These are phyloP conservation scores for Ganoderma lingzhi DNA, from an alignment of 1,284 basidiomycete species.

Conservation along the genomic window DNA sequence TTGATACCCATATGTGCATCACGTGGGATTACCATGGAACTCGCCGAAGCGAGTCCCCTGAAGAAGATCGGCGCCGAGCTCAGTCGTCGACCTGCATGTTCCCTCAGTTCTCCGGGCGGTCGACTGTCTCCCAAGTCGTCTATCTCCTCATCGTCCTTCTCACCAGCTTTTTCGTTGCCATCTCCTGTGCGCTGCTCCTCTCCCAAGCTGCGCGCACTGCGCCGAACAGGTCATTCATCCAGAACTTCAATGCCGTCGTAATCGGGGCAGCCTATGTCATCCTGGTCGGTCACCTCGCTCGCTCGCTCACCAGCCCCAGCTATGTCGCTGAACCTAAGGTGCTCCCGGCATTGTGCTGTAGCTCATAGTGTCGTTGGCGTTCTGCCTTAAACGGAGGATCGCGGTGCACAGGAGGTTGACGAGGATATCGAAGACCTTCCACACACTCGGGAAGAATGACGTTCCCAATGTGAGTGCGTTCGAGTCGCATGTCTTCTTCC, in stretches of 20 bases:
- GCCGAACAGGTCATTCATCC: constrained; percentile 55
- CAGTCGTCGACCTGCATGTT: constrained; percentile 33
- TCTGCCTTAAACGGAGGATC: constrained; percentile 73
- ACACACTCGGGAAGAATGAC: constrained; percentile 67
- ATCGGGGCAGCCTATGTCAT: constrained; percentile 72
- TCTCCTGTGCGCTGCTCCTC: constrained; percentile 70
- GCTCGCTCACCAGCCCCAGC: not conserved
- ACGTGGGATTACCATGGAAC: not conserved
- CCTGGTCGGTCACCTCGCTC: constrained; percentile 55
- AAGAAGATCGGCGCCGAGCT: not conserved
- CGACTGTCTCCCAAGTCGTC: constrained; percentile 41
- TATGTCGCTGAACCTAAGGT: not conserved
- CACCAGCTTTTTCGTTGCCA: constrained; percentile 60
- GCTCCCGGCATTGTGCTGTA: constrained; percentile 29
- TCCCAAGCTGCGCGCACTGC: constrained; percentile 75
- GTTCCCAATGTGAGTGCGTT: constrained; percentile 69
- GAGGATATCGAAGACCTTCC: constrained; percentile 77
- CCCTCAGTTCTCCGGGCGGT: constrained; percentile 37
- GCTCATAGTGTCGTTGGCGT: constrained; percentile 62
- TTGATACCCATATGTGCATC: not conserved
- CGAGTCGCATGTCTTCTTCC: not conserved
- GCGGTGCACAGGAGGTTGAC: constrained; percentile 68
- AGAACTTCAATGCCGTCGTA: constrained; percentile 71
- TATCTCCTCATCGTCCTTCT: constrained; percentile 64
- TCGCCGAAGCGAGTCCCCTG: not conserved